phyloP scores from a whole-genome alignment of 257 asterid genomes.

The Nicotiana knightiana region DNA sequence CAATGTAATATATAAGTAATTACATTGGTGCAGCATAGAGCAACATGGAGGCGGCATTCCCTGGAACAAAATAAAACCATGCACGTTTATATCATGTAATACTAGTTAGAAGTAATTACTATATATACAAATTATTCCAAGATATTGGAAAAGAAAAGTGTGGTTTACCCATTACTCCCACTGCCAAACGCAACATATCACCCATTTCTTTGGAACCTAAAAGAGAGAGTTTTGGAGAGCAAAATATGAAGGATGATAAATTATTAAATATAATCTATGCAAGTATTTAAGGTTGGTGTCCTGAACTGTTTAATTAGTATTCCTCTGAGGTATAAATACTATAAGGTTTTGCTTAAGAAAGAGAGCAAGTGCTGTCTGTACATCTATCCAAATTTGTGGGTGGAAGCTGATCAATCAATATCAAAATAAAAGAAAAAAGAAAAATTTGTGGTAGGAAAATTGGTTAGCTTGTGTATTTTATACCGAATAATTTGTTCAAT shows the following conservation, averaged over 20 bases:
- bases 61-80: conserved; percentile 31
- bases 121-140: no score
- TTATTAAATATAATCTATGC: not conserved
- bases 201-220: conserved; percentile 35
- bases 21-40: conserved; percentile 76
- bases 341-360: conserved; percentile 4
- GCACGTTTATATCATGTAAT: not conserved
- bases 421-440: not conserved
- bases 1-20: not conserved
- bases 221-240: not conserved
- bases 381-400: conserved; percentile 27
- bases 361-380: conserved; percentile 11
- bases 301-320: conserved; percentile 3
- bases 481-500: not conserved
- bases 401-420: conserved; percentile 18
- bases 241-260: not conserved
- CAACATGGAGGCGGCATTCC: conserved; percentile 63
- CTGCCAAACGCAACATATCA: conserved; percentile 56
- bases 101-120: not conserved
- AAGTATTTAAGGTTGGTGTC: conserved; percentile 13
- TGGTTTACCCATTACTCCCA: conserved; percentile 56
- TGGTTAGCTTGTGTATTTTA: not conserved
- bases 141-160: not conserved
- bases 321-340: conserved; percentile 23
- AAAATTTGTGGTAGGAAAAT: conserved; percentile 11